A percentile compares a stretch with the other conserved stretches of the same genome.
Conservation (phyloP, 2,329 filamentous ascomycete species). For the Mollisia scopiformis region DNA sequence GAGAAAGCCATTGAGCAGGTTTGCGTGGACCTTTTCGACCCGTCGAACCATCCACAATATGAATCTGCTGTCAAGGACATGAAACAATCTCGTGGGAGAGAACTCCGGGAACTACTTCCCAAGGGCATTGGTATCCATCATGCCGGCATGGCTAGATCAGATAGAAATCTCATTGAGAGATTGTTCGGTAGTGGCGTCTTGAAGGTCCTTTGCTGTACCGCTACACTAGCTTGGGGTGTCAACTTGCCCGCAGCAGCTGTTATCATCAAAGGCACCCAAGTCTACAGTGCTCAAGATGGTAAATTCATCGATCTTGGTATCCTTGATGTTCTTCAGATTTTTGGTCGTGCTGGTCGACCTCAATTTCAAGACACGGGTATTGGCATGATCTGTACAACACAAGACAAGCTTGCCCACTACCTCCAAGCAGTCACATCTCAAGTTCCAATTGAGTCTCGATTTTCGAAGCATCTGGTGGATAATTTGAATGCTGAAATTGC, state of each 20-base stretch:
- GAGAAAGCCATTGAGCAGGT: conserved; percentile 84
- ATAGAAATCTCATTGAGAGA: conserved; percentile 93
- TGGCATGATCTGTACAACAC: conserved; percentile 95
- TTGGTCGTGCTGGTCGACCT: conserved; percentile 94
- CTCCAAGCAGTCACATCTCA: conserved; percentile 92
- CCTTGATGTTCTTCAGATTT: conserved; percentile 95
- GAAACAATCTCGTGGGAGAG: conserved; percentile 81
- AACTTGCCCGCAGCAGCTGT: conserved; percentile 96
- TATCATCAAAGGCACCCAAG: conserved; percentile 95
- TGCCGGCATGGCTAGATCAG: conserved; percentile 92
- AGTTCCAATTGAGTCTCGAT: conserved; percentile 95
- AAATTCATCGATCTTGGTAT: conserved; percentile 97
- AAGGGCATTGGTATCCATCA: conserved; percentile 96
- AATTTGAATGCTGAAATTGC: conserved; percentile 96
- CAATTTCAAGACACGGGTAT: conserved; percentile 98
- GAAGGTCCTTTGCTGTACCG: conserved; percentile 97
- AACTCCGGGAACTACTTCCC: conserved; percentile 84
- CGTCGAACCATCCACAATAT: conserved; percentile 76
- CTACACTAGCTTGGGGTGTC: conserved; percentile 97
- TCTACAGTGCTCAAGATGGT: conserved; percentile 95
- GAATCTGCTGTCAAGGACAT: conserved; percentile 81
- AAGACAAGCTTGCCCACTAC: conserved; percentile 92
- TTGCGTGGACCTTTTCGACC: conserved; percentile 82
- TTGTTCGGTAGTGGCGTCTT: conserved; percentile 91
- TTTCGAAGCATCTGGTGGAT: conserved; percentile 91